A percentile compares a stretch with the other conserved stretches of the same genome.
These are phyloP conservation scores for Neltuma alba DNA, from an alignment of 306 rosid species.

Conservation along the genomic window DNA sequence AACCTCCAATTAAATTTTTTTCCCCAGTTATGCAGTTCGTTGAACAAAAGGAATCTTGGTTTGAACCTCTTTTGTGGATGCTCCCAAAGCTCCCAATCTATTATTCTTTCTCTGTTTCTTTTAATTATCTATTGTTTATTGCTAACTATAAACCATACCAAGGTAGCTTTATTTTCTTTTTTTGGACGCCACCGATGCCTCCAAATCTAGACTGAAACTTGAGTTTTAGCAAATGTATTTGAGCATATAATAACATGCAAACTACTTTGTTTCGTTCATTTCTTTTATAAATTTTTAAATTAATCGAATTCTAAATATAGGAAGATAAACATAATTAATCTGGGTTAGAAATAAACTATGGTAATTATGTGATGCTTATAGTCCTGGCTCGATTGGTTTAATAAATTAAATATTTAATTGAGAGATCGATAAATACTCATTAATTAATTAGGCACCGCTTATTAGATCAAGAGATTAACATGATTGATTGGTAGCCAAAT, in stretches of 20 bases:
- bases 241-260: not conserved
- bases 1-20: not conserved
- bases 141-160: not conserved
- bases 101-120: not conserved
- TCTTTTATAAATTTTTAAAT: not conserved
- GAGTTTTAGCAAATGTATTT: not conserved
- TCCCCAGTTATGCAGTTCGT: not conserved
- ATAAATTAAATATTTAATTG: not conserved
- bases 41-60: conserved; percentile 17
- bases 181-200: not conserved
- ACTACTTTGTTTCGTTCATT: not conserved
- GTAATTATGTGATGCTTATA: not conserved
- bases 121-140: not conserved
- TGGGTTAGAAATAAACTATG: not conserved
- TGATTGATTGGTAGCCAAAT: not conserved
- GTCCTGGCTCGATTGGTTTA: not conserved
- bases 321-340: not conserved
- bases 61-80: conserved; percentile 25
- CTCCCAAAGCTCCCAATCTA: not conserved
- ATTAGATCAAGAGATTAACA: not conserved
- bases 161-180: not conserved
- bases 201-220: not conserved
- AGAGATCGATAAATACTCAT: too few species aligned
- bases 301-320: not conserved
- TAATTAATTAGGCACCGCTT: not conserved